These are phyloP conservation scores for Neonectria coccinea DNA, from an alignment of 2,329 filamentous ascomycete species.

Conservation along the genomic window DNA sequence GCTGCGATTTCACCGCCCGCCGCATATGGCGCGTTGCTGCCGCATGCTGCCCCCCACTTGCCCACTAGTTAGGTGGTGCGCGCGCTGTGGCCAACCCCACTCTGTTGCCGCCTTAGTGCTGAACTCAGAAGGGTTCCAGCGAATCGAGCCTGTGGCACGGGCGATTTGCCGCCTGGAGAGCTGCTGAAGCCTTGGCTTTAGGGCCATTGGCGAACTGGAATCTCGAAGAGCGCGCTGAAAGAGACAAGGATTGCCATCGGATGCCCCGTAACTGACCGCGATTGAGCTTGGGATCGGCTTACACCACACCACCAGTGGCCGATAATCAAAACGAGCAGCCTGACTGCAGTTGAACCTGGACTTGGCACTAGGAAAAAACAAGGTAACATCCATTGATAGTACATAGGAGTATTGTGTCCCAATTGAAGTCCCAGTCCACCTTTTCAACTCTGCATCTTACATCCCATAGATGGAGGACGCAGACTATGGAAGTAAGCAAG, in stretches of 20 bases:
- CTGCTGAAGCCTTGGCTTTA: constrained; percentile 9
- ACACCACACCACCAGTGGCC: background rate
- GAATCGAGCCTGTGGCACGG: background rate
- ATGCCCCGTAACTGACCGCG: background rate
- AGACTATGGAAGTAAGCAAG: no score
- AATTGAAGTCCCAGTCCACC: background rate
- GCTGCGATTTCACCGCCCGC: constrained; percentile 48
- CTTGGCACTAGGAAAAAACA: background rate
- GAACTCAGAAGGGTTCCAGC: constrained; percentile 3
- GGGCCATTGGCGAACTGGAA: background rate
- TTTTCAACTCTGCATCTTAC: background rate
- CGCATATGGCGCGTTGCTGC: constrained; percentile 37
- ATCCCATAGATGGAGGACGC: background rate
- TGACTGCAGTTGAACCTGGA: background rate
- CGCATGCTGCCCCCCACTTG: constrained; percentile 21
- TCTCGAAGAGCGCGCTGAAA: background rate
- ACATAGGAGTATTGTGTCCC: no score
- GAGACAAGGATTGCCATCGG: background rate
- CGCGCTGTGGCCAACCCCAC: constrained; percentile 9
- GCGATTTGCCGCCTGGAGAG: background rate
- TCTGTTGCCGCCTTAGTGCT: constrained; percentile 20
- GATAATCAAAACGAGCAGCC: background rate
- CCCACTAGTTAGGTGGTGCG: no score
- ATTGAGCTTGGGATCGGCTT: background rate
- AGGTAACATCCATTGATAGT: background rate